These are phyloP conservation scores for Didymellaceae sp. DNA, from an alignment of 2,329 filamentous ascomycete species.

Conservation along the genomic window DNA sequence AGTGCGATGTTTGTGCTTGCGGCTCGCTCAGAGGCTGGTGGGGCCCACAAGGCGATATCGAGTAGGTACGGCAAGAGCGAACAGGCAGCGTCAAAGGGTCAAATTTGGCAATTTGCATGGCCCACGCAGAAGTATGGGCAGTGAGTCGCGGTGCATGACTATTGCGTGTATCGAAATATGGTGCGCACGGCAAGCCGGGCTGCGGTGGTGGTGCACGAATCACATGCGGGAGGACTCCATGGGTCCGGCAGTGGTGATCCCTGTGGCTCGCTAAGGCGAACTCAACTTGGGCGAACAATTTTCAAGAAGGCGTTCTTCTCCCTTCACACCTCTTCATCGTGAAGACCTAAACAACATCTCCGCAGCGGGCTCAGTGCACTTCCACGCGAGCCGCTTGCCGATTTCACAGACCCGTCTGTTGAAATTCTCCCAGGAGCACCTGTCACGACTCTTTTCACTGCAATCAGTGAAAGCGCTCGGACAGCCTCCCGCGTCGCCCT, in stretches of 20 bases:
- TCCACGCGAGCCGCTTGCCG: conserved; percentile 45
- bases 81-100: too few species aligned
- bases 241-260: conserved; percentile 12
- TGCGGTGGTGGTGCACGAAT: conserved; percentile 19
- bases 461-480: conserved; percentile 42
- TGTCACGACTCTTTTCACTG: conserved; percentile 40
- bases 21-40: too few species aligned
- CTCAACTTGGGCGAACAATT: conserved; percentile 35
- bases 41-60: too few species aligned
- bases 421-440: conserved; percentile 45
- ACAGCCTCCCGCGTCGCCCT: conserved; percentile 44
- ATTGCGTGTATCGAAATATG: too few species aligned
- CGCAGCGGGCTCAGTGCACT: conserved; percentile 41
- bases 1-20: conserved; percentile 21
- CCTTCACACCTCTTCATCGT: conserved; percentile 43
- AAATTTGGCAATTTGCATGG: too few species aligned
- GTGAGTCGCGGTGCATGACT: background rate
- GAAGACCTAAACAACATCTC: conserved; percentile 37
- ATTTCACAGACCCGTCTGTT: conserved; percentile 49
- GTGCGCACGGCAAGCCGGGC: too few species aligned
- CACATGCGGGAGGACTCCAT: conserved; percentile 15
- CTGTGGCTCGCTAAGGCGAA: conserved; percentile 26
- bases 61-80: conserved; percentile 2
- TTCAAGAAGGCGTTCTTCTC: conserved; percentile 24
- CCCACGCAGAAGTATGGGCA: too few species aligned